These are phyloP conservation scores for Sicyos baderoa DNA, from an alignment of 306 rosid genomes.

Conservation along the genomic window DNA sequence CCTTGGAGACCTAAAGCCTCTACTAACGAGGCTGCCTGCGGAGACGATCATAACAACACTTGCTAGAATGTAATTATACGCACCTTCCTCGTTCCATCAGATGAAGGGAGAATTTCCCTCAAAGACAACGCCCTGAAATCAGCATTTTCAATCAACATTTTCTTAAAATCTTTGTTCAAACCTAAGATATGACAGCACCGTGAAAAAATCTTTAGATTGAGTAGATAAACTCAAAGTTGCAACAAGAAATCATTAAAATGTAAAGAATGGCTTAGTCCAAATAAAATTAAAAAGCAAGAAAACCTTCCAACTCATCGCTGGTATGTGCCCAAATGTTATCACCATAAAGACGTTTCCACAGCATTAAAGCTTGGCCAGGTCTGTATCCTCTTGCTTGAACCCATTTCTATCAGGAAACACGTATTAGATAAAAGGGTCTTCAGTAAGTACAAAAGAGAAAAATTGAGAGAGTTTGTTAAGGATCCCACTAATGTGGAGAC, in stretches of 20 bases:
- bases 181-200: slow-evolving; percentile 33
- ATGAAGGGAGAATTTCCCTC: slow-evolving; percentile 52
- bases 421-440: background rate
- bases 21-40: too few species aligned
- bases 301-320: slow-evolving; percentile 73
- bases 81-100: slow-evolving; percentile 90
- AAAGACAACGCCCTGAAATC: slow-evolving; percentile 55
- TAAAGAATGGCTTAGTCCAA: background rate
- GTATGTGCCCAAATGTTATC: slow-evolving; percentile 64
- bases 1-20: too few species aligned
- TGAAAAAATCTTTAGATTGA: background rate
- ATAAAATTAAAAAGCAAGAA: slow-evolving; percentile 8
- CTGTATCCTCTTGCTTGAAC: slow-evolving; percentile 72
- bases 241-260: background rate
- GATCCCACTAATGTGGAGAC: too few species aligned
- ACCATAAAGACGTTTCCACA: slow-evolving; percentile 89
- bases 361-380: slow-evolving; percentile 87
- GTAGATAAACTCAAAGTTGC: background rate
- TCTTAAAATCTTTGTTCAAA: slow-evolving; percentile 77
- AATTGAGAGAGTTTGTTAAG: too few species aligned
- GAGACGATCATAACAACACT: background rate
- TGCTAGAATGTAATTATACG: slow-evolving; percentile 29
- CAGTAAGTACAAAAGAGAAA: background rate
- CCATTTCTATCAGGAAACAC: slow-evolving; percentile 45
- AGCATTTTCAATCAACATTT: slow-evolving; percentile 67